A percentile compares a stretch with the other conserved stretches of the same genome.
Evolutionary conservation across 768 basidiomycete species (phyloP).

Genomic region (Cyathus striatus): DNA sequence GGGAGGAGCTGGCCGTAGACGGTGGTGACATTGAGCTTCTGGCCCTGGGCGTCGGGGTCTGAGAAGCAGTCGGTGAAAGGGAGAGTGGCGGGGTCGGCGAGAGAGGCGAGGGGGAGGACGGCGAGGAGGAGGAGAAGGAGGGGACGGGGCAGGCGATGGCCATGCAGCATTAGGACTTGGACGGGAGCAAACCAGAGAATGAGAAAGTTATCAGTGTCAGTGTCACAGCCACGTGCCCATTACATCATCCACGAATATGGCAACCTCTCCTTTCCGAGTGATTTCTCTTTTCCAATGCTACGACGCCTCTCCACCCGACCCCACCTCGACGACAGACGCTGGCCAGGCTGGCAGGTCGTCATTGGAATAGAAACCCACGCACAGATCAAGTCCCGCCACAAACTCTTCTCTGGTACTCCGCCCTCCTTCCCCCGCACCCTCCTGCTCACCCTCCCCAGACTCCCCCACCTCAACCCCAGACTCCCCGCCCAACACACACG

Average conservation of each 20-base stretch:
- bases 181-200: slow-evolving; percentile 11
- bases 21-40: slow-evolving; percentile 60
- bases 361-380: slow-evolving; percentile 96
- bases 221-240: too few species aligned
- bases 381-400: slow-evolving; percentile 81
- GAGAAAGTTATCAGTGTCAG: slow-evolving; percentile 2
- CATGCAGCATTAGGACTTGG: too few species aligned
- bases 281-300: too few species aligned
- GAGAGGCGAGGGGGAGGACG: slow-evolving; percentile 14
- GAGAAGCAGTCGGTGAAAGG: slow-evolving; percentile 68
- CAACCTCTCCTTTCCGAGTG: not conserved
- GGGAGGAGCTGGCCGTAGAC: slow-evolving; percentile 70
- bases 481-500: slow-evolving; percentile 65
- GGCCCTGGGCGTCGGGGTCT: slow-evolving; percentile 35
- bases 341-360: slow-evolving; percentile 87
- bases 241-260: too few species aligned
- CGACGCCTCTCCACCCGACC: too few species aligned
- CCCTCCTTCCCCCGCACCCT: not conserved
- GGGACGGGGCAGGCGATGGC: slow-evolving; percentile 6
- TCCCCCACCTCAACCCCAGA: slow-evolving; percentile 33
- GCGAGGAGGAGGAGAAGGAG: slow-evolving; percentile 22
- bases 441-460: slow-evolving; percentile 17
- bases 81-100: slow-evolving; percentile 57
- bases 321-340: slow-evolving; percentile 38
- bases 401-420: slow-evolving; percentile 78